phyloP scores from a whole-genome alignment of 768 basidiomycete species.

The Rhodotorula graminis region DNA sequence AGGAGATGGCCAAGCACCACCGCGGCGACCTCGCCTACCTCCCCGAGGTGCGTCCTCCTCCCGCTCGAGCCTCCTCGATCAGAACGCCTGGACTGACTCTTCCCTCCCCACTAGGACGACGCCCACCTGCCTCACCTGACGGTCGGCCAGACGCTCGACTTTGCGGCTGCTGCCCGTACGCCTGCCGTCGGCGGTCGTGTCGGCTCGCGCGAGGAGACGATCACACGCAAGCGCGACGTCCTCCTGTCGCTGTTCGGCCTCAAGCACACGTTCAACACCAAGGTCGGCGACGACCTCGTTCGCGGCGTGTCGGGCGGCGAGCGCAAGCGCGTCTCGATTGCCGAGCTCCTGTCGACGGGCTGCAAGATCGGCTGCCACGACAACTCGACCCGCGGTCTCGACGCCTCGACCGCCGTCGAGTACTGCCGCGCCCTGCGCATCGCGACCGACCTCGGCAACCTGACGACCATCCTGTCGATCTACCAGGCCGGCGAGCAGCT shows the following conservation, averaged over 20 bases:
- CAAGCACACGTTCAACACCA: slow-evolving; percentile 64
- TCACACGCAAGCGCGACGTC: slow-evolving; percentile 47
- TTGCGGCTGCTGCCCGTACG: slow-evolving; percentile 54
- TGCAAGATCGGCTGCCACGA: slow-evolving; percentile 47
- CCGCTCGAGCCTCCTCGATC: too few species aligned
- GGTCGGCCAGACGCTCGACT: slow-evolving; percentile 54
- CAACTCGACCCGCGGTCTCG: slow-evolving; percentile 72
- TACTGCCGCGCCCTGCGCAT: slow-evolving; percentile 70
- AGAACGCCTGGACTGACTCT: too few species aligned
- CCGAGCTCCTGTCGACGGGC: slow-evolving; percentile 47
- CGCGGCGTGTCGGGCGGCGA: slow-evolving; percentile 54
- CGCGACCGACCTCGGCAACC: slow-evolving; percentile 69
- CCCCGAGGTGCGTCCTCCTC: slow-evolving; percentile 45
- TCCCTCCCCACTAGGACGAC: slow-evolving; percentile 58
- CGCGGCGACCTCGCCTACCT: slow-evolving; percentile 74
- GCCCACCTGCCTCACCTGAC: slow-evolving; percentile 41
- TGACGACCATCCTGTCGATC: slow-evolving; percentile 45
- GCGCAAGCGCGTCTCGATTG: slow-evolving; percentile 52
- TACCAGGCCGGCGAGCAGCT: slow-evolving; percentile 64
- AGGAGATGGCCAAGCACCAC: slow-evolving; percentile 52
- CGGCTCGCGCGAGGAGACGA: slow-evolving; percentile 48
- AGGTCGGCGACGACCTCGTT: slow-evolving; percentile 55
- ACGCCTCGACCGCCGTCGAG: slow-evolving; percentile 75
- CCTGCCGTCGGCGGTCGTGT: slow-evolving; percentile 51
- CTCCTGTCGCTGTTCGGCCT: slow-evolving; percentile 68